Evolutionary conservation across 2,329 filamentous ascomycete species (phyloP).

Genomic region (Parasarocladium wereldwijsianum): DNA sequence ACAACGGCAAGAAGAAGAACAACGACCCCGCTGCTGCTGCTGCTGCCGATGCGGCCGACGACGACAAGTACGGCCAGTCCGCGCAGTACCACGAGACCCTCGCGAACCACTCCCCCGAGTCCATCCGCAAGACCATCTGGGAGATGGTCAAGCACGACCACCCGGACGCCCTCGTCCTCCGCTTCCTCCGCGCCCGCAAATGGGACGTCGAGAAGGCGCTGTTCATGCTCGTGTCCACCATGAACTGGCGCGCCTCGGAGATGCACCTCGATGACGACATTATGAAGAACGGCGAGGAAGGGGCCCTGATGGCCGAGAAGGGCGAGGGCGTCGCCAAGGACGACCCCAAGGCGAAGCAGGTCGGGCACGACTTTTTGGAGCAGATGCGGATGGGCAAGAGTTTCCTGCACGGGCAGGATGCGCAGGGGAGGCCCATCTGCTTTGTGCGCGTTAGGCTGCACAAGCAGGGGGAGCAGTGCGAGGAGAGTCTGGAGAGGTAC

Average conservation of each 20-base stretch:
- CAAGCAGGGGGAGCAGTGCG: constrained; percentile 65
- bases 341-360: constrained; percentile 49
- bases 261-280: constrained; percentile 85
- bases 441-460: constrained; percentile 74
- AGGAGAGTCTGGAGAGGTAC: constrained; percentile 70
- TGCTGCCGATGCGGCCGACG: constrained; percentile 34
- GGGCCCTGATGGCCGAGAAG: constrained; percentile 45
- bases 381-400: constrained; percentile 88
- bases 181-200: constrained; percentile 79
- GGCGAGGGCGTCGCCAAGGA: constrained; percentile 31
- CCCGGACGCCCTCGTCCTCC: constrained; percentile 69
- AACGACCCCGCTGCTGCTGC: constrained; percentile 14
- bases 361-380: constrained; percentile 61
- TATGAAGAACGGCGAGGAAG: constrained; percentile 59
- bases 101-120: constrained; percentile 60
- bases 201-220: constrained; percentile 92
- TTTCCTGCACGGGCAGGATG: constrained; percentile 79
- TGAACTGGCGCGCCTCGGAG: constrained; percentile 76
- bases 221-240: constrained; percentile 85
- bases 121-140: constrained; percentile 75
- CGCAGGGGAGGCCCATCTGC: constrained; percentile 72
- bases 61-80: constrained; percentile 88
- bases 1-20: constrained; percentile 33
- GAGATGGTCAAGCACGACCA: constrained; percentile 90
- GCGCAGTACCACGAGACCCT: constrained; percentile 77